Percentiles rank a stretch among this genome's conserved stretches.
phyloP scores from a whole-genome alignment of 2,329 filamentous ascomycete species.

The Fusarium pilosicola region DNA sequence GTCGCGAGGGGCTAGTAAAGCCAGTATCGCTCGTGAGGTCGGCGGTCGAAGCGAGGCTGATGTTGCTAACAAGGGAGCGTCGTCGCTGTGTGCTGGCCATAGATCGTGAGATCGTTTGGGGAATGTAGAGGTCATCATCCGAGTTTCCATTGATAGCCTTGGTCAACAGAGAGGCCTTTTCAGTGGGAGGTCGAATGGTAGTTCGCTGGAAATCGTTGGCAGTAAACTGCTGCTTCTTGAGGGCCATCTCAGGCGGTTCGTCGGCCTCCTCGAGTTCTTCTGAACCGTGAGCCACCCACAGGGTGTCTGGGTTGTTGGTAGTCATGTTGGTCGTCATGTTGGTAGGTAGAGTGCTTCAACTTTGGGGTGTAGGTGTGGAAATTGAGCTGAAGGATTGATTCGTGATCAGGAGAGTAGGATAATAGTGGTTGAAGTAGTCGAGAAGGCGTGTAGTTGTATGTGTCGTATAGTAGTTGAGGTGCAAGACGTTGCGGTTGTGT shows the following conservation, averaged over 20 bases:
- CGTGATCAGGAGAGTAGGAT: conserved; percentile 6
- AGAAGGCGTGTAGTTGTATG: conserved; percentile 13
- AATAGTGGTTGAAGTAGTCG: neutral
- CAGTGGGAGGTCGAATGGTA: conserved; percentile 58
- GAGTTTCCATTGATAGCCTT: conserved; percentile 78
- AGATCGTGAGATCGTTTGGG: conserved; percentile 45
- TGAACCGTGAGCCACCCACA: conserved; percentile 53
- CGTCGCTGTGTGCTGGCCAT: conserved; percentile 55
- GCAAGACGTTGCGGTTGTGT: conserved; percentile 35
- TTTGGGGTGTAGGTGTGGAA: conserved; percentile 24
- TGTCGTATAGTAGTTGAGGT: conserved; percentile 37
- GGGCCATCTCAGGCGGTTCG: conserved; percentile 79
- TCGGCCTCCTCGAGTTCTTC: conserved; percentile 82
- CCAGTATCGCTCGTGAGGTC: conserved; percentile 96
- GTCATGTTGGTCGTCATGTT: conserved; percentile 42
- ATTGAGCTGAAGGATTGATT: conserved; percentile 17
- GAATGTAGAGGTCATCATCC: conserved; percentile 62
- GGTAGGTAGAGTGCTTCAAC: conserved; percentile 49
- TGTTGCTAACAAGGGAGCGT: conserved; percentile 80
- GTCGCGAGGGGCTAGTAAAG: conserved; percentile 87
- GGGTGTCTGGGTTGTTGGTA: conserved; percentile 43
- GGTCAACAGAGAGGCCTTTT: conserved; percentile 85
- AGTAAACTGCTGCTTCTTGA: conserved; percentile 42
- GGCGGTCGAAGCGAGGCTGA: conserved; percentile 83
- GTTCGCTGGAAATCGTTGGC: conserved; percentile 58